Base-by-base conservation (phyloP, 2,329 filamentous ascomycete genomes). In the Immersiporthe knoxdaviesiana region DNA sequence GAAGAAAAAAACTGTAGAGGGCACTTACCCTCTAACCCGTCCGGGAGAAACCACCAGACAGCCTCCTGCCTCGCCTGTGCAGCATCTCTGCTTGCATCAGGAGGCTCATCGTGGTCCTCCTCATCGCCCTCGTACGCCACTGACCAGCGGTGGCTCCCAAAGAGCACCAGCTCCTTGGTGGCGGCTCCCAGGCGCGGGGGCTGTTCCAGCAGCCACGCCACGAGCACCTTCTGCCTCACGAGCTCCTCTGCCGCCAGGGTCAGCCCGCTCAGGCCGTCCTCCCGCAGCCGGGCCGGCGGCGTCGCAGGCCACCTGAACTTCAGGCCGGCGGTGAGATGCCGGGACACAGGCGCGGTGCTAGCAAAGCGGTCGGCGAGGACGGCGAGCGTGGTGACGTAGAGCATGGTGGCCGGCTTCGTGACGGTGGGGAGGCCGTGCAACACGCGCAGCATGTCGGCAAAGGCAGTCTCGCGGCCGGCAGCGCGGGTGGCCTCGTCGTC, bases 301-400 rank as follows among this genome's bases (percentile, higher is more conserved):
- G 78, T 82, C 5, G 79, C 72, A 0, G 86, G 86, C 82, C 87
- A 89, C 74, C 84, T 87, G 75, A 86, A 84, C 74, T 83, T 87
- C 62, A 84, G 75, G 14, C 81, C 77, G 18, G 78, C 76, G 62
- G 82, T 83, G 24, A 91, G 77, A 72, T 88, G 87, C 61, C 81
- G 81, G 11, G 85, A 82, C 1, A 93, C 83, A 14, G 82, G 77
- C 2, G 82, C 77, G 1, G 88, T 79, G 70, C 90, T 91, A 79
- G 91, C 90, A 78, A 93, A 94, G 59, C 90, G 87, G 77, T 94
- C 92, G 12, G 91, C 90, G 68, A 92, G 85, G 65, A 93, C 85
- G 54, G 90, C 88, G 54, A 94, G 80, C 1, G 90, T 91, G 18
- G 89, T 87, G 14, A 92, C 82, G 72, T 91, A 91, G 8, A 86